Conservation (phyloP, 2,329 filamentous ascomycete species). For the Dichotomopilus funicola region DNA sequence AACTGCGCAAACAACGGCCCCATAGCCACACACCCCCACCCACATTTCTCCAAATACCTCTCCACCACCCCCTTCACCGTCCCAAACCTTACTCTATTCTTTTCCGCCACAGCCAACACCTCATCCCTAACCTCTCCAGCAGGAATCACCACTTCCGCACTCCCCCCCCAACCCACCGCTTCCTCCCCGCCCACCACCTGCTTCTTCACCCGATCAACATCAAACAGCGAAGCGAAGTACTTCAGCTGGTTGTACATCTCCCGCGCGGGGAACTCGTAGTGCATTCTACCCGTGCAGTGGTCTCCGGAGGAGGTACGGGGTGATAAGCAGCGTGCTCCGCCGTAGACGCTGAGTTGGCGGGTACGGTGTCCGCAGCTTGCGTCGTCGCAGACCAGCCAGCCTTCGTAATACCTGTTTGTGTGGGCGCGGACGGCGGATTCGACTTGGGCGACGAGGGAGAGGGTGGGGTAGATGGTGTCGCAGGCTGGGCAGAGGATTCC, state of each 20-base stretch:
- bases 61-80: slow-evolving; percentile 74
- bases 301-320: slow-evolving; percentile 76
- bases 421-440: slow-evolving; percentile 75
- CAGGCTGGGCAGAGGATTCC: slow-evolving; percentile 73
- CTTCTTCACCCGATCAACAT: slow-evolving; percentile 72
- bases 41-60: slow-evolving; percentile 80
- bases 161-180: slow-evolving; percentile 21
- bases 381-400: slow-evolving; percentile 87
- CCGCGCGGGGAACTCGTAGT: slow-evolving; percentile 81
- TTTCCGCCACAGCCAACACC: slow-evolving; percentile 65
- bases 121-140: slow-evolving; percentile 50
- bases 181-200: slow-evolving; percentile 28
- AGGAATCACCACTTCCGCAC: slow-evolving; percentile 24
- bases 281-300: slow-evolving; percentile 82
- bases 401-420: slow-evolving; percentile 83
- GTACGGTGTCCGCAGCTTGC: slow-evolving; percentile 79
- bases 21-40: slow-evolving; percentile 90
- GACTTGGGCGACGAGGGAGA: slow-evolving; percentile 78
- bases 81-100: slow-evolving; percentile 73
- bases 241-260: slow-evolving; percentile 91
- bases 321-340: slow-evolving; percentile 82
- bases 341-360: slow-evolving; percentile 88
- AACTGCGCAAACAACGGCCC: slow-evolving; percentile 72
- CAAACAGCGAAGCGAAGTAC: slow-evolving; percentile 79
- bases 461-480: slow-evolving; percentile 54